A percentile compares a stretch with the other conserved stretches of the same genome.
These are phyloP conservation scores for Saccharomyces paradoxus DNA, from an alignment of 805 yeast species.

Conservation along the genomic window DNA sequence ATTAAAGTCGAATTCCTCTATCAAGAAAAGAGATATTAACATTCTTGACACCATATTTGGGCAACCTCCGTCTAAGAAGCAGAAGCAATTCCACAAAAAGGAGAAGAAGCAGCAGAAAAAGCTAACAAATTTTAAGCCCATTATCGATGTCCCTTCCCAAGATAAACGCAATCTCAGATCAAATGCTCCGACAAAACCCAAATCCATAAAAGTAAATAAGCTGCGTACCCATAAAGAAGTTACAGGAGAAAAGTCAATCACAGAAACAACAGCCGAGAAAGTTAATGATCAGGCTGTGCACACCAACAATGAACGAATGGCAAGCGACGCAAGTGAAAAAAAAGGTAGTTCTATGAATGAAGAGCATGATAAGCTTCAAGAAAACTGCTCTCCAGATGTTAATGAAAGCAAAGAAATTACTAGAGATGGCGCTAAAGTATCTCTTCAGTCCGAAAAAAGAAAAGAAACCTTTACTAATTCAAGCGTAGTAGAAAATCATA, in stretches of 20 bases:
- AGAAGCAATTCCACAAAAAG: not conserved
- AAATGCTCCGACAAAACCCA: not conserved
- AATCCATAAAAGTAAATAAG: not conserved
- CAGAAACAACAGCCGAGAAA: not conserved
- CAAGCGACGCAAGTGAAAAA: not conserved
- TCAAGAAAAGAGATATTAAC: slow-evolving; percentile 16
- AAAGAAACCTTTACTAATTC: not conserved
- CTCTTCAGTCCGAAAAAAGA: not conserved
- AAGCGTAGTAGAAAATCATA: not conserved
- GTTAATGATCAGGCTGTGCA: not conserved
- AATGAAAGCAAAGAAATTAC: not conserved
- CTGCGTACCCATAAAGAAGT: not conserved
- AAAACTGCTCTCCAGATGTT: not conserved
- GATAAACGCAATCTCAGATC: slow-evolving; percentile 1
- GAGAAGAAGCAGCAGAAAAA: slow-evolving; percentile 9
- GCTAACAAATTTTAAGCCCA: slow-evolving; percentile 12
- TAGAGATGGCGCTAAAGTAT: not conserved
- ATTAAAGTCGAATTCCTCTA: slow-evolving; percentile 7
- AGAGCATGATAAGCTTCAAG: not conserved
- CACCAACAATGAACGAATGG: not conserved
- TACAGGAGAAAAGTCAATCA: not conserved
- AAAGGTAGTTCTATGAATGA: not conserved
- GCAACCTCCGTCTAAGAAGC: not conserved
- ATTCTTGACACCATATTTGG: slow-evolving; percentile 23
- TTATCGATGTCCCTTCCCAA: slow-evolving; percentile 17